Conservation (phyloP, 495 filamentous ascomycete genomes). For the Chaetomidium leptoderma region DNA sequence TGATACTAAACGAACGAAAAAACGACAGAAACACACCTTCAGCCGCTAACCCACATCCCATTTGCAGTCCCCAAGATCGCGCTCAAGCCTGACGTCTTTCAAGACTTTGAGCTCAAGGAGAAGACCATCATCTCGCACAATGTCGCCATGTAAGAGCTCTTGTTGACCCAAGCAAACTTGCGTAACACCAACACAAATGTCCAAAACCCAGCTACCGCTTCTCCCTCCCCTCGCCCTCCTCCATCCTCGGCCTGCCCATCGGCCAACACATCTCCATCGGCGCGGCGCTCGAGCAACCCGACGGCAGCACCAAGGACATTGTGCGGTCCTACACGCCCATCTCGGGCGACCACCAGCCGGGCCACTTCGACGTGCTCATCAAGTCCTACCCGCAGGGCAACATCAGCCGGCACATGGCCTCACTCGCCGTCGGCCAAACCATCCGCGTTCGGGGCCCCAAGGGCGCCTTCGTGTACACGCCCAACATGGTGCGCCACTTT, state of each 20-base stretch:
- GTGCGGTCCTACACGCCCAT: slow-evolving; percentile 97
- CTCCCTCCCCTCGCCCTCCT: slow-evolving; percentile 64
- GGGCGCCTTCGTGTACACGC: slow-evolving; percentile 93
- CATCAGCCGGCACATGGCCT: slow-evolving; percentile 86
- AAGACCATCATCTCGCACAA: slow-evolving; percentile 94
- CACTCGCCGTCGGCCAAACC: slow-evolving; percentile 73
- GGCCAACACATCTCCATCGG: slow-evolving; percentile 97
- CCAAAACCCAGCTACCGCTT: slow-evolving; percentile 70
- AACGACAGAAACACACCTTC: not conserved
- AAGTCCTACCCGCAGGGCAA: slow-evolving; percentile 97
- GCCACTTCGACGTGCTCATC: slow-evolving; percentile 93
- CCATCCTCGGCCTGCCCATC: slow-evolving; percentile 93
- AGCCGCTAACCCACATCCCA: slow-evolving; percentile 19
- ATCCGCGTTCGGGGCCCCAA: slow-evolving; percentile 91
- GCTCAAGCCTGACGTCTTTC: slow-evolving; percentile 81
- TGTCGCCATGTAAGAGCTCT: slow-evolving; percentile 72
- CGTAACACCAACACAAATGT: not conserved
- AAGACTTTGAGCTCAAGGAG: slow-evolving; percentile 82
- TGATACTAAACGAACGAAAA: no score
- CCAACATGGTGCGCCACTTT: slow-evolving; percentile 89
- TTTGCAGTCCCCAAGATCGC: slow-evolving; percentile 65
- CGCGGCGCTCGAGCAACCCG: slow-evolving; percentile 59
- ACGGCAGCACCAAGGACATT: slow-evolving; percentile 76
- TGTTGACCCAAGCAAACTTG: not conserved
- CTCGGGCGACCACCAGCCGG: slow-evolving; percentile 83